Evolutionary conservation across 2,329 filamentous ascomycete species (phyloP), one percentile per base, ranked within the genome.

Genomic region (Tolypocladium endophyticum): DNA sequence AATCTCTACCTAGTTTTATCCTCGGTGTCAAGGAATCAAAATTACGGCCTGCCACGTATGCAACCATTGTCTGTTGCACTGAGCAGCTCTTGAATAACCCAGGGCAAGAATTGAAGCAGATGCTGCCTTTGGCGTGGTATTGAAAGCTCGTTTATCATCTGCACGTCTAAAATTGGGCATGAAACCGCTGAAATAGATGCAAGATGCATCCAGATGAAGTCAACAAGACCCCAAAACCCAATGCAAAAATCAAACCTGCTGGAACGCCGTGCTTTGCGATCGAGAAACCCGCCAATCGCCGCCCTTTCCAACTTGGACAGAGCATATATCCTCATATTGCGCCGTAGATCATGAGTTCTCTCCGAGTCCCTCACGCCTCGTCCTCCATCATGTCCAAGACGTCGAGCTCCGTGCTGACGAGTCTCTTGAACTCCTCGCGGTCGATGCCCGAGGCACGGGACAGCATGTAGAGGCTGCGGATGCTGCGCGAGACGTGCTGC

Each of bases 401-500:
- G 60, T 90, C 87, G 60, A 93, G 73, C 74, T 93, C 90, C 28
- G 82, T 85, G 71, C 80, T 81, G 16, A 93, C 82, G 61, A 92
- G 78, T 57, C 82, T 77, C 71, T 89, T 86, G 73, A 93, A 94
- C 70, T 93, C 89, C 39, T 84, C 83, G 53, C 86, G 78, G 57
- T 88, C 84, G 65, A 94, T 92, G 0, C 89, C 89, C 28, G 85
- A 85, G 1, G 86, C 81, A 50, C 81, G 82, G 30, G 89, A 86
- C 62, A 94, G 74, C 64, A 88, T 75, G 71, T 85, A 93, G 64
- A 94, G 73, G 71, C 87, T 92, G 77, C 90, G 88, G 59, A 94
- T 82, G 68, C 86, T 89, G 11, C 87, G 86, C 41, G 86, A 87
- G 53, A 94, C 85, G 72, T 93, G 89, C 73, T 92, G 87, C 72